Evolutionary conservation across 345 rosid genomes (phyloP).

Genomic region (Lepidium sativum): DNA sequence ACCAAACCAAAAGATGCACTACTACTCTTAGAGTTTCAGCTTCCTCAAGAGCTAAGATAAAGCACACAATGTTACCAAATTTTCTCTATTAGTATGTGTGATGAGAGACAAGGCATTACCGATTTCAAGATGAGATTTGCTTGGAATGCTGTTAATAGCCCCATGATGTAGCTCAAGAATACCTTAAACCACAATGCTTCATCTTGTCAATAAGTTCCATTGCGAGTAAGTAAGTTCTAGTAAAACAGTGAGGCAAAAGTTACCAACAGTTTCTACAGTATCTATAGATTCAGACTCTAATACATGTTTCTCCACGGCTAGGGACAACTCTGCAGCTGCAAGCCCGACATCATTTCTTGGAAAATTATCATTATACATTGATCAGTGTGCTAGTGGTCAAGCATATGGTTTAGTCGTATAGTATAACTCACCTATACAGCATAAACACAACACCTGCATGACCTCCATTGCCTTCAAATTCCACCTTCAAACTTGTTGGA

Average conservation of each 20-base stretch:
- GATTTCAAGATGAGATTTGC: conserved; percentile 86
- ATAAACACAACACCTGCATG: conserved; percentile 95
- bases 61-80: neutral
- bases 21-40: neutral
- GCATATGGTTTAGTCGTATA: neutral
- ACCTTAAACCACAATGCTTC: conserved; percentile 28
- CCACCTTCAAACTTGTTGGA: conserved; percentile 87
- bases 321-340: conserved; percentile 88
- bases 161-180: conserved; percentile 87
- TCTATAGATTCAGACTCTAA: conserved; percentile 79
- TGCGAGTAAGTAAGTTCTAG: neutral
- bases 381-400: neutral
- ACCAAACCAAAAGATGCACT: neutral
- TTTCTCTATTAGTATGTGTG: neutral
- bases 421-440: conserved; percentile 59
- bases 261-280: conserved; percentile 95
- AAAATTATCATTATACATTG: neutral
- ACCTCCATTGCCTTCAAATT: conserved; percentile 91
- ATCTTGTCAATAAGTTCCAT: neutral
- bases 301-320: conserved; percentile 87
- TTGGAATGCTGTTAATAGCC: conserved; percentile 96
- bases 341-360: conserved; percentile 89
- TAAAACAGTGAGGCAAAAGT: conserved; percentile 1
- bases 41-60: neutral
- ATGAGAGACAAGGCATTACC: conserved; percentile 35